Evolutionary conservation across 2,329 filamentous ascomycete species (phyloP).

Genomic region (Colletotrichum sp.): DNA sequence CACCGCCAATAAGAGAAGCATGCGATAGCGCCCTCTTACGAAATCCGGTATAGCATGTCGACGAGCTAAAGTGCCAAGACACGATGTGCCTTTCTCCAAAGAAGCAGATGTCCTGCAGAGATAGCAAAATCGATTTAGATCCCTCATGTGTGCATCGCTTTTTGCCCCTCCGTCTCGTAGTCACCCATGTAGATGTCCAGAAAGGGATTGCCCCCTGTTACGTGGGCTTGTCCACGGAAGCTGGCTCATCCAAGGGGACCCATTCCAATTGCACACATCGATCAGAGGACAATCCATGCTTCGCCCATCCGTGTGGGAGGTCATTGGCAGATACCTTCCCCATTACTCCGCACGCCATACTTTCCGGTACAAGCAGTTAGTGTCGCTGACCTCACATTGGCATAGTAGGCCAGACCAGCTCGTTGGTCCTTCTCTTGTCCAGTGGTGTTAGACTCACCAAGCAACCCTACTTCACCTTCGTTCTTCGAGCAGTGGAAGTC

Average conservation of each 20-base stretch:
- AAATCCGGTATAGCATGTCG: neutral
- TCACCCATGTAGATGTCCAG: neutral
- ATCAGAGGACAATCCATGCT: neutral
- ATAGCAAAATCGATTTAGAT: neutral
- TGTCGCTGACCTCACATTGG: neutral
- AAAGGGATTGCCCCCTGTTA: neutral
- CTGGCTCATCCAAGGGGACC: neutral
- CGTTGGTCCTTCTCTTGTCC: neutral
- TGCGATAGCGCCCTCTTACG: neutral
- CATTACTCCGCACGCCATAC: neutral
- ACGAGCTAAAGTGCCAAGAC: slow-evolving; percentile 2
- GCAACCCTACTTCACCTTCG: neutral
- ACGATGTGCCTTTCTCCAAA: neutral
- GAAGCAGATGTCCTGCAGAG: neutral
- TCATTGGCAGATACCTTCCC: neutral
- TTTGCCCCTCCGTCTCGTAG: neutral
- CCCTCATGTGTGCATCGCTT: neutral
- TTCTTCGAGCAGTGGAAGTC: neutral
- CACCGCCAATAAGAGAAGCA: neutral
- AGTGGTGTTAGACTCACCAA: neutral
- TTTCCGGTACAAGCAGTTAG: neutral
- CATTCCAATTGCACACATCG: neutral
- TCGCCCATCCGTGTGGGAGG: neutral
- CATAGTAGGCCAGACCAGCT: neutral
- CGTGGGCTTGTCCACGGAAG: neutral